Percentiles rank a stretch among this genome's conserved stretches.
Conservation (phyloP, 1,284 basidiomycete genomes). For the Veloboletus limbatus region DNA sequence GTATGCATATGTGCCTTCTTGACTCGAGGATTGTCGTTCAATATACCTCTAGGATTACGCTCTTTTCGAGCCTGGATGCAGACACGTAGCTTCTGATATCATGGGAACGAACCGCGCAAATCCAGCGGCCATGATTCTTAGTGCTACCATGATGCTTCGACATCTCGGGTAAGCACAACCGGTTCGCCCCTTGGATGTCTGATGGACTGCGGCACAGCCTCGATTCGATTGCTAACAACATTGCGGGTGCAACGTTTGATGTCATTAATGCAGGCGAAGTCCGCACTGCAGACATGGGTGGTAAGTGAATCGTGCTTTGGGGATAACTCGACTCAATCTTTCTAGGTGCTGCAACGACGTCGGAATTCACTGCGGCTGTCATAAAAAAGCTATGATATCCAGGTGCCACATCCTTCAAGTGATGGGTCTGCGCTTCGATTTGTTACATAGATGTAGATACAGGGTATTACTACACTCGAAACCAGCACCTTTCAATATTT, state of each 20-base stretch:
- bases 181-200: constrained; percentile 1
- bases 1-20: constrained; percentile 44
- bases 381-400: constrained; percentile 61
- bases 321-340: constrained; percentile 8
- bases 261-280: constrained; percentile 90
- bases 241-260: constrained; percentile 91
- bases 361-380: constrained; percentile 88
- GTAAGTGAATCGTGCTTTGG: constrained; percentile 46
- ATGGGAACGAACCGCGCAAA: constrained; percentile 98
- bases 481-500: constrained; percentile 18
- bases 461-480: constrained; percentile 12
- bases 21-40: constrained; percentile 5
- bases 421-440: constrained; percentile 4
- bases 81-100: constrained; percentile 97
- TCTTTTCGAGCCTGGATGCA: constrained; percentile 97
- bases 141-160: constrained; percentile 97
- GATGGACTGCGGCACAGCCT: constrained; percentile 49
- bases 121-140: constrained; percentile 97
- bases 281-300: constrained; percentile 94
- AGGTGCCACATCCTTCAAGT: background rate
- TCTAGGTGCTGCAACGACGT: constrained; percentile 80
- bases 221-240: constrained; percentile 92
- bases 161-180: constrained; percentile 76
- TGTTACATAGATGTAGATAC: constrained; percentile 30
- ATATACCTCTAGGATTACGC: constrained; percentile 76